A percentile compares a stretch with the other conserved stretches of the same genome.
phyloP scores from a whole-genome alignment of 768 basidiomycete genomes.

The Psilocybe sp. region DNA sequence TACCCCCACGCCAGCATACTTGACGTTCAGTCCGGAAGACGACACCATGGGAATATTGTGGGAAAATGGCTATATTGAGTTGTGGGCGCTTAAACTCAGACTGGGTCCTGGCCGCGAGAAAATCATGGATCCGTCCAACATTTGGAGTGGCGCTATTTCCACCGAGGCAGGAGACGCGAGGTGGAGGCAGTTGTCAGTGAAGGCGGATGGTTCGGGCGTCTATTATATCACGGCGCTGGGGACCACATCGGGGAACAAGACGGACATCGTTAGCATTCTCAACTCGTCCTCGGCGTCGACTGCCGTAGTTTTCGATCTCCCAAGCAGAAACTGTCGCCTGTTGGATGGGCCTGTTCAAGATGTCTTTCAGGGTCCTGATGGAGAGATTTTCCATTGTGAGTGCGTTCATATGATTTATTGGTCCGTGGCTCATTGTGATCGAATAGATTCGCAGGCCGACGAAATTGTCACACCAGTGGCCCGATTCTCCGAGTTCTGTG shows the following conservation, averaged over 20 bases:
- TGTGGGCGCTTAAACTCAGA: constrained; percentile 70
- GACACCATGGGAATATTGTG: constrained; percentile 69
- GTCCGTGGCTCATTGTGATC: background rate
- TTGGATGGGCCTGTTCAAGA: constrained; percentile 28
- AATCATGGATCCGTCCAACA: constrained; percentile 51
- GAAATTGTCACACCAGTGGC: constrained; percentile 21
- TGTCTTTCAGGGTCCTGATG: constrained; percentile 40
- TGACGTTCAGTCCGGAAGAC: constrained; percentile 52
- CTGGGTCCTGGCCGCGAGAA: constrained; percentile 55
- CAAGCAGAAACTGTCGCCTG: constrained; percentile 46
- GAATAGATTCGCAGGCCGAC: constrained; percentile 16
- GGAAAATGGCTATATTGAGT: constrained; percentile 62
- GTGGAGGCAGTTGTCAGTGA: constrained; percentile 30
- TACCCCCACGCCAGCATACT: constrained; percentile 58
- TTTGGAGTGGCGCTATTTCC: constrained; percentile 30
- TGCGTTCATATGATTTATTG: background rate
- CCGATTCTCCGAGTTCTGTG: constrained; percentile 61
- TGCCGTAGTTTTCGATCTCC: constrained; percentile 23
- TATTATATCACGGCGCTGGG: constrained; percentile 39
- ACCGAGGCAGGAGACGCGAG: constrained; percentile 14
- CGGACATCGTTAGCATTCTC: constrained; percentile 32
- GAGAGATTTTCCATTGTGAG: constrained; percentile 49
- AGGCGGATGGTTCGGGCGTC: constrained; percentile 7
- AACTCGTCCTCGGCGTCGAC: constrained; percentile 13
- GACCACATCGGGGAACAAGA: constrained; percentile 17